Percentiles rank a stretch among this genome's conserved stretches.
These are phyloP conservation scores for Botrytis sinoallii DNA, from an alignment of 2,329 filamentous ascomycete species.

Conservation along the genomic window DNA sequence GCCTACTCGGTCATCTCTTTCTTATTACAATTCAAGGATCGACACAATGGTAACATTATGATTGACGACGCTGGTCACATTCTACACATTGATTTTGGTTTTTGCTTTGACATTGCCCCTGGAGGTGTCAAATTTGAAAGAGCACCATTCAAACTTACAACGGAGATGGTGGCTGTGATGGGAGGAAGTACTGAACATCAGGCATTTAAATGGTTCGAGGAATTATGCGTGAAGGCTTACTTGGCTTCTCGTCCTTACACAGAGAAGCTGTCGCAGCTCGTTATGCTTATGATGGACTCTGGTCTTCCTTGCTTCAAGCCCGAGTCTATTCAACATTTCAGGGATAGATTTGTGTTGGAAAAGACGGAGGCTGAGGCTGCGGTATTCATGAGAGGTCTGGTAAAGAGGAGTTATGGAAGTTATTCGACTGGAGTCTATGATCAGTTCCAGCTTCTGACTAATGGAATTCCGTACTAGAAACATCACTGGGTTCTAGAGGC, in stretches of 20 bases:
- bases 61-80: conserved; percentile 96
- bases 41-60: conserved; percentile 99
- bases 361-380: conserved; percentile 90
- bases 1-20: conserved; percentile 97
- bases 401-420: conserved; percentile 86
- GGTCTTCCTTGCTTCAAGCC: conserved; percentile 98
- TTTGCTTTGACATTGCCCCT: conserved; percentile 98
- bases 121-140: conserved; percentile 97
- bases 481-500: not conserved
- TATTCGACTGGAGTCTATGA: conserved; percentile 95
- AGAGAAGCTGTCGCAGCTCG: conserved; percentile 85
- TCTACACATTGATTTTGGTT: conserved; percentile 97
- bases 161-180: conserved; percentile 99
- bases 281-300: conserved; percentile 92
- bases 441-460: conserved; percentile 94
- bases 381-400: conserved; percentile 85
- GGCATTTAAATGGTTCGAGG: conserved; percentile 92
- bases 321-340: conserved; percentile 88
- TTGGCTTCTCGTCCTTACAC: conserved; percentile 81
- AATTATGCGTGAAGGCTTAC: conserved; percentile 93
- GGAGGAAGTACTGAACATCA: conserved; percentile 81
- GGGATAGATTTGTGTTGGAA: conserved; percentile 87
- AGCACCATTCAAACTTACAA: conserved; percentile 95
- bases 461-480: conserved; percentile 79
- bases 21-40: conserved; percentile 96